Evolutionary conservation across 805 yeast species (phyloP).

Genomic region (Teunomyces pallodes): DNA sequence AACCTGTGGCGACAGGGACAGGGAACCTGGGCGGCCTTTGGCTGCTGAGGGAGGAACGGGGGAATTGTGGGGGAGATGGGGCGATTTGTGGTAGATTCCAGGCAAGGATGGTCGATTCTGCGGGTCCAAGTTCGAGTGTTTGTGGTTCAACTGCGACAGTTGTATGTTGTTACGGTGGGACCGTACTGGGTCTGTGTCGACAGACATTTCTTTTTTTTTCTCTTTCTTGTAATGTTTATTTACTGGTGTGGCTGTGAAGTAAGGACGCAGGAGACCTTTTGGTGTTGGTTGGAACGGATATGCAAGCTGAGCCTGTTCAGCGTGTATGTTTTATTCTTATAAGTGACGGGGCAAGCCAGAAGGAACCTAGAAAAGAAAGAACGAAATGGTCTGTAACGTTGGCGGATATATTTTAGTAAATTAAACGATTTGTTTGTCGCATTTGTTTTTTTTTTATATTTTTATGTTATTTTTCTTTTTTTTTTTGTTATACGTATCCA

Average conservation of each 20-base stretch:
- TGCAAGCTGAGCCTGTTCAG: no score
- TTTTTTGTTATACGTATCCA: not conserved
- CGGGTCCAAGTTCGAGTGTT: not conserved
- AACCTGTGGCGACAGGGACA: not conserved
- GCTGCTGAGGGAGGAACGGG: no score
- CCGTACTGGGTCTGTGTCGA: constrained; percentile 2
- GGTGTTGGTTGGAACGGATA: no score
- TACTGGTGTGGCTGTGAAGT: not conserved
- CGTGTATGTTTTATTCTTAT: no score
- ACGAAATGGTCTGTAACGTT: not conserved
- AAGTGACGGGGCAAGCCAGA: not conserved
- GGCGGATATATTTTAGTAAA: not conserved
- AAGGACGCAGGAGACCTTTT: no score
- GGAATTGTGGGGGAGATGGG: not conserved
- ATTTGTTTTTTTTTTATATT: not conserved
- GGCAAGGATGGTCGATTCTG: not conserved
- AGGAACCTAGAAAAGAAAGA: not conserved
- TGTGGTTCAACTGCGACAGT: not conserved
- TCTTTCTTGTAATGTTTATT: not conserved
- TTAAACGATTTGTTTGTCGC: not conserved
- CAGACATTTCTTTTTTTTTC: not conserved
- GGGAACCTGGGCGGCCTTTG: not conserved
- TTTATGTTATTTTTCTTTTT: not conserved
- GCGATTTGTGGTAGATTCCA: not conserved
- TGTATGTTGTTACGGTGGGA: not conserved